Base-by-base conservation (phyloP, 1,284 basidiomycete genomes). In the Trametes versicolor region DNA sequence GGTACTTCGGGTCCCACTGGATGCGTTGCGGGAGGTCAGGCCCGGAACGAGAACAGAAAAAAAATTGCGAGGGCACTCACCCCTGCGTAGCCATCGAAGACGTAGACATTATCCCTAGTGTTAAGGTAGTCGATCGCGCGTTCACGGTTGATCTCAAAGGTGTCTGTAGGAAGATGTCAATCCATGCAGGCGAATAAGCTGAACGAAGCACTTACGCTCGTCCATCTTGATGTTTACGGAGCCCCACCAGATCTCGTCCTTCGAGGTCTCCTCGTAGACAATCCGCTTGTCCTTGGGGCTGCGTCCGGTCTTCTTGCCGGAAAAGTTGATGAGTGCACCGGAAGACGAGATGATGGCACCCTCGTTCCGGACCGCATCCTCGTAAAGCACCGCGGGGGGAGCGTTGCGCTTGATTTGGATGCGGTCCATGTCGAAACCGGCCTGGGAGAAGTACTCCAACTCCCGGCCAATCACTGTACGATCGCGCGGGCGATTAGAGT, bases 211-310 rank as follows among this genome's bases (percentile, higher is more conserved):
- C 93, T 74, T 77, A 95, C 94, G 92, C 75, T 94, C 94, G 77
- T 98, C 97, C 91, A 99, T 94, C 87, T 98, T 98, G 84, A 99
- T 99, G 85, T 99, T 99, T 75, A 99, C 97, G 60, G 95, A 94
- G 51, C 98, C 97, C 98, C 98, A 99, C 97, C 98, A 99, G 79
- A 99, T 93, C 72, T 99, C 91, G 78, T 99, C 96, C 81, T 96
- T 98, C 82, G 91, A 94, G 63, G 95, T 94, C 76, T 99, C 97
- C 80, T 99, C 97, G 79, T 88, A 99, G 77, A 99, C 98, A 75
- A 99, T 99, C 74, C 98, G 96, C 90, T 99, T 99, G 90, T 99
- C 98, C 81, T 99, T 99, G 69, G 98, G 97, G 74, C 91, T 94
- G 62, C 98, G 90, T 68, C 98, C 98, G 3, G 98, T 99, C 87